Conservation (phyloP, 108 stramenopile genomes). For the Nitzschia sp. region DNA sequence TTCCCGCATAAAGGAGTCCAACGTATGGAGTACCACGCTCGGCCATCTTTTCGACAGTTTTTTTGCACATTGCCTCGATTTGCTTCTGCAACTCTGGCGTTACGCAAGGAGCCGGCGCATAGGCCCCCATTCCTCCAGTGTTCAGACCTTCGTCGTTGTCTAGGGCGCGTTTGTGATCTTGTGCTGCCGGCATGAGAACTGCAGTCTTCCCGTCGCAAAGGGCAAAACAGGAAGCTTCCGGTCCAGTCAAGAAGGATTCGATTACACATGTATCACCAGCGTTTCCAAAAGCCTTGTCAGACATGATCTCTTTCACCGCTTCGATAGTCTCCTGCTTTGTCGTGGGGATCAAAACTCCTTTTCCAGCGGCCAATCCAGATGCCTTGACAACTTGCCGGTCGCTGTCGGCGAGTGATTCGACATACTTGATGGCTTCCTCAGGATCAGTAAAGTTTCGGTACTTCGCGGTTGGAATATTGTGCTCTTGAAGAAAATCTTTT, state of each 20-base stretch:
- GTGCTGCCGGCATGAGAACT: conserved; percentile 89
- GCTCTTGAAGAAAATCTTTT: conserved; percentile 96
- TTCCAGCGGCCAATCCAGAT: conserved; percentile 98
- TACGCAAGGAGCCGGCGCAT: conserved; percentile 96
- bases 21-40: conserved; percentile 95
- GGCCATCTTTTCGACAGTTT: conserved; percentile 94
- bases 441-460: conserved; percentile 90
- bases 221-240: conserved; percentile 96
- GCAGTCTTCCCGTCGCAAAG: conserved; percentile 97
- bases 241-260: conserved; percentile 96
- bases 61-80: conserved; percentile 90
- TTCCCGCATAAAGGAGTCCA: conserved; percentile 96
- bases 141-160: conserved; percentile 97
- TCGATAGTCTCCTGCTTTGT: conserved; percentile 89
- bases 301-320: conserved; percentile 95
- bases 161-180: conserved; percentile 98
- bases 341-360: conserved; percentile 95
- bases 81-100: conserved; percentile 85
- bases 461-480: conserved; percentile 93
- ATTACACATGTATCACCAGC: conserved; percentile 97
- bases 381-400: conserved; percentile 98
- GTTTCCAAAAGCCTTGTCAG: conserved; percentile 89
- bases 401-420: conserved; percentile 67
- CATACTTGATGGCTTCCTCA: conserved; percentile 85
- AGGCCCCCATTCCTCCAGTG: conserved; percentile 99